Base-by-base conservation (phyloP, 768 basidiomycete species). In the Russula sp. region DNA sequence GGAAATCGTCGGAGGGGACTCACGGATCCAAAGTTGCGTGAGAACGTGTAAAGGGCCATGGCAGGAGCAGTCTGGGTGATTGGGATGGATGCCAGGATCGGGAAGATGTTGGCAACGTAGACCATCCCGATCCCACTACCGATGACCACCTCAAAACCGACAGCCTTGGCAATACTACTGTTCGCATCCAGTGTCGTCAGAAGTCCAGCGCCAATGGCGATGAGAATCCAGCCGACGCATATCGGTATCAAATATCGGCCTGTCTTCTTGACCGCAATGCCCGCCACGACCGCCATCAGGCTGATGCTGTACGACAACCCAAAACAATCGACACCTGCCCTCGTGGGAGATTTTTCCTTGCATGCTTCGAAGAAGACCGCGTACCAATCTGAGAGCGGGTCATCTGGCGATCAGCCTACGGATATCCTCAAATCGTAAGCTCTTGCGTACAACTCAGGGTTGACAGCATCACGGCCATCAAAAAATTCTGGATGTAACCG, bases 361-460 rank as follows among this genome's bases (percentile, higher is more conserved):
- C 75, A 75, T 0, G 77, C 78, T 66, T 80, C 79, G 50, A 76
- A 75, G 58, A 73, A 79, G 48, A 76, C 71, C 0, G 72, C 75
- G 59, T 75, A 75, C 67, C 71, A 82, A 69, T 75, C 80, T 82
- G 71, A 30, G 44, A 44, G 34, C 28, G 18, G 32, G 22, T 8
- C 42, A 18, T 38, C 28, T 22, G 11, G 42, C 28, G 8, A 30
- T 52, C 36, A 50, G 59, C 8, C 5, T 16, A 10, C 3, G 20
- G 30, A 9, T 36, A 5, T 22, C n/a, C 20, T 5, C 38, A n/a
- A 10, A 42, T 16, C 1, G 22, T 26, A 30, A 36, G 28, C 16
- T 36, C 28, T 36, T 30, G 59, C 63, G 28, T 42, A 64, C 63
- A 44, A 42, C 53, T 55, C n/a, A 73, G 53, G 18, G 67, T 67